Evolutionary conservation across 257 asterid genomes (phyloP), one percentile per base, ranked within the genome.

Genomic region (Solanum clarkiae): DNA sequence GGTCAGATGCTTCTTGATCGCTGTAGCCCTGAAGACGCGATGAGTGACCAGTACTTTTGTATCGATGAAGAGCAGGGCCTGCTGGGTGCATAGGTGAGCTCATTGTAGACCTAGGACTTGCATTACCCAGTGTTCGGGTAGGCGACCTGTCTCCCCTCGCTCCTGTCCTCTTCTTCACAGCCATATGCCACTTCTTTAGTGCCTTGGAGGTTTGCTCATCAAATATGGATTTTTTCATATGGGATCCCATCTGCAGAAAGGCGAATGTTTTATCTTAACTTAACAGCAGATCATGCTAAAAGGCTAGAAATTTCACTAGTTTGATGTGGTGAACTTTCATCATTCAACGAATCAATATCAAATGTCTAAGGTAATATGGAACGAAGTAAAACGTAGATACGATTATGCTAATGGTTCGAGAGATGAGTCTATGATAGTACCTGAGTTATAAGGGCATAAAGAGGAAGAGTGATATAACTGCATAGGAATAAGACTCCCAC

Each of bases 171-270:
- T 95, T 95, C 92, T 94, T 95, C 85, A 92, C 97, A 1, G 93
- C 97, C 96, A 87, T 90, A 51, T 92, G 99, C 99, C 99, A 96
- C 80, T 93, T 95, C 92, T 91, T 94, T 14, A 96, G 92, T 69
- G 98, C 98, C 83, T 94, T 94, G 3, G 97, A 92, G 4, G 98
- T 96, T 88, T 95, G 98, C 16, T 95, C 99, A 59, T 95, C 99
- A 60, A 96, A 95, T 80, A 96, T 95, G 4, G 96, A 84, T 77
- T 85, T 96, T 91, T 96, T 95, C 98, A 96, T 94, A 42, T 88
- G 81, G n/a, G 98, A 92, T 1, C 98, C 98, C 98, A 95, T 96
- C 97, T 95, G 93, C 56, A 44, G 55, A 79, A 53, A 53, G 65
- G 83, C 63, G 17, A 79, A 17, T 29, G 83, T 17, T 53, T 77